Conservation (phyloP, 2,329 filamentous ascomycete species). For the Microcyclospora tardicrescens region DNA sequence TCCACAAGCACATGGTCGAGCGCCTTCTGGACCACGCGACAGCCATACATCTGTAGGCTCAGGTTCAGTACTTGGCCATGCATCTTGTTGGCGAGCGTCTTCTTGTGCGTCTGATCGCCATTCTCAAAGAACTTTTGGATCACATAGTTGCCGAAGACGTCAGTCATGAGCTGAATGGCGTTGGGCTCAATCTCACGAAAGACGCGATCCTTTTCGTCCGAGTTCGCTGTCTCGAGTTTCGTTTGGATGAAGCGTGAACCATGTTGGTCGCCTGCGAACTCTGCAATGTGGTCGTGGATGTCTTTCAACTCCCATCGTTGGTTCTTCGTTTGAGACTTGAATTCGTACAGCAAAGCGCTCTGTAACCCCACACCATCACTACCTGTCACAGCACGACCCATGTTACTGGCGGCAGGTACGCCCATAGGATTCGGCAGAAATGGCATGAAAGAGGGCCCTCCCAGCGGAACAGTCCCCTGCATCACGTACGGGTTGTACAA, state of each 20-base stretch:
- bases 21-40: slow-evolving; percentile 91
- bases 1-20: slow-evolving; percentile 84
- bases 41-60: slow-evolving; percentile 83
- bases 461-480: slow-evolving; percentile 24
- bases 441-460: slow-evolving; percentile 22
- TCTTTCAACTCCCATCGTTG: slow-evolving; percentile 74
- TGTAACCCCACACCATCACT: slow-evolving; percentile 43
- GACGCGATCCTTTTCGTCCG: slow-evolving; percentile 84
- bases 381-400: slow-evolving; percentile 43
- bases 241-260: slow-evolving; percentile 92
- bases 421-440: slow-evolving; percentile 25
- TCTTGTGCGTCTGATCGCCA: slow-evolving; percentile 87
- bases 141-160: slow-evolving; percentile 96
- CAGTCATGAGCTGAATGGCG: slow-evolving; percentile 78
- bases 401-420: slow-evolving; percentile 28
- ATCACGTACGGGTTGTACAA: slow-evolving; percentile 24
- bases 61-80: slow-evolving; percentile 68
- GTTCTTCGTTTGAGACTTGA: slow-evolving; percentile 59
- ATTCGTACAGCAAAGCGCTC: slow-evolving; percentile 67
- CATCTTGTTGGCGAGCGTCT: slow-evolving; percentile 73
- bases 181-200: slow-evolving; percentile 81
- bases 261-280: slow-evolving; percentile 91
- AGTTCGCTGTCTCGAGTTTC: slow-evolving; percentile 84
- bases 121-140: slow-evolving; percentile 97
- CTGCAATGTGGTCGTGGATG: slow-evolving; percentile 75